Evolutionary conservation across 169 alveolate genomes (phyloP), one percentile per base, ranked within the genome.

Genomic region (Babesia caballi): DNA sequence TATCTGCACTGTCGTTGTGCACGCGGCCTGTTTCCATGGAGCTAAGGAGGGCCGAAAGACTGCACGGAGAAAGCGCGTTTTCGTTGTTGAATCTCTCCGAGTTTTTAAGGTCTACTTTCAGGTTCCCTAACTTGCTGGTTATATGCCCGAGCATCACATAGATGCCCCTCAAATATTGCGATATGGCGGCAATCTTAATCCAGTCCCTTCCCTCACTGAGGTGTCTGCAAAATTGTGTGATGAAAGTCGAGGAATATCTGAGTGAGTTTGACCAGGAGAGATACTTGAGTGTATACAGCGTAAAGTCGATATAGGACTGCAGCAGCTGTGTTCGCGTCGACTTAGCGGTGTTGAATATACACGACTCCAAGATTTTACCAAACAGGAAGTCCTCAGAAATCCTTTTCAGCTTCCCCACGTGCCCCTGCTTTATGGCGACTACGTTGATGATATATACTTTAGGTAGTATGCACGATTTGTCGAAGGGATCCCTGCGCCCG

Each of bases 251-350:
- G n/a, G 83, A 70, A 28, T 69, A 80, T 21, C 59, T 69, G 46
- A 63, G 40, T 32, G 58, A 28, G 19, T 42, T 58, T 21, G 61
- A 19, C n/a, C 71, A 66, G 8, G 71, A 21, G 44, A 80, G 28
- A 40, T 67, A 80, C 36, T 69, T 67, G 21, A 69, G 70, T 0
- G 63, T 59, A 42, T 63, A 60, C 36, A 80, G n/a, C 15, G 83
- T 59, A 41, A 80, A 80, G 9, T 61, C 88, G 35, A 80, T 59
- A 49, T 80, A 80, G 0, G 88, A 80, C 60, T 80, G 82, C n/a
- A 80, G 63, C 60, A 80, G 47, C 41, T 80, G 83, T 23, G 73
- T 14, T 27, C 82, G 50, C 17, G 50, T 57, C 0, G 82, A 19
- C 56, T 66, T 77, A 2, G 82, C 85, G 8, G 82, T 56, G 66